Conservation (phyloP, 1,284 basidiomycete genomes). For the Cryptococcus neoformans region DNA sequence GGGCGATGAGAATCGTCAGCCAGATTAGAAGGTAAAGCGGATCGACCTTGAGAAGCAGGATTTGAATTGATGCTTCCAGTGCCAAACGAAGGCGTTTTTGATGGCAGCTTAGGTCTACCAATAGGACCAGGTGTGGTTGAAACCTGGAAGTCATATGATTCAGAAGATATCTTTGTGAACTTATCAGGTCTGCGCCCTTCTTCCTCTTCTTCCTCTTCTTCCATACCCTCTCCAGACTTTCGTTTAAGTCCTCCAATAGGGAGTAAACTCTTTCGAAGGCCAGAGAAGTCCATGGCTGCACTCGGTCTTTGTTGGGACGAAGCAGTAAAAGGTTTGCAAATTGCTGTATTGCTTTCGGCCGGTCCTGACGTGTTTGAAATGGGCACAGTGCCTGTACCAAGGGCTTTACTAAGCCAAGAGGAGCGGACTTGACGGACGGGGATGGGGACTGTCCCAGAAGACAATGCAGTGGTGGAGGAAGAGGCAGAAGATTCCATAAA, state of each 20-base stretch:
- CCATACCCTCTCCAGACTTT: slow-evolving; percentile 30
- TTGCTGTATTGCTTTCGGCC: neutral
- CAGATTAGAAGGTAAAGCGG: slow-evolving; percentile 1
- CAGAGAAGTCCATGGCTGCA: slow-evolving; percentile 14
- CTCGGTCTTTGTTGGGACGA: slow-evolving; percentile 6
- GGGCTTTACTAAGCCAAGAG: slow-evolving; percentile 46
- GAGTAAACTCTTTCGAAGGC: slow-evolving; percentile 29
- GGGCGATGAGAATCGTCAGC: slow-evolving; percentile 13
- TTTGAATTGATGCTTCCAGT: slow-evolving; percentile 1
- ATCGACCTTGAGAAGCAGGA: slow-evolving; percentile 6
- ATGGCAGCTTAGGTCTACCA: slow-evolving; percentile 8
- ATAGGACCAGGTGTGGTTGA: slow-evolving; percentile 14
- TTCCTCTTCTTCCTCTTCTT: slow-evolving; percentile 15
- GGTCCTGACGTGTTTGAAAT: slow-evolving; percentile 4
- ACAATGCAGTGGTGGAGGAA: too few relatives aligned
- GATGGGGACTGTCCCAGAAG: too few relatives aligned
- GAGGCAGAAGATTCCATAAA: too few relatives aligned
- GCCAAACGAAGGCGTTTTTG: slow-evolving; percentile 13
- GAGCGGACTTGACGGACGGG: slow-evolving; percentile 38
- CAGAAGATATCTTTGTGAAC: slow-evolving; percentile 18
- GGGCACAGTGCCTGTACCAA: slow-evolving; percentile 31
- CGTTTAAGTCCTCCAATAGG: slow-evolving; percentile 32
- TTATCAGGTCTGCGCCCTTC: slow-evolving; percentile 31
- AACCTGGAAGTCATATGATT: neutral
- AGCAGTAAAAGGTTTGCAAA: slow-evolving; percentile 19